Evolutionary conservation across 768 basidiomycete genomes (phyloP).

Genomic region (Amanita rimosa): DNA sequence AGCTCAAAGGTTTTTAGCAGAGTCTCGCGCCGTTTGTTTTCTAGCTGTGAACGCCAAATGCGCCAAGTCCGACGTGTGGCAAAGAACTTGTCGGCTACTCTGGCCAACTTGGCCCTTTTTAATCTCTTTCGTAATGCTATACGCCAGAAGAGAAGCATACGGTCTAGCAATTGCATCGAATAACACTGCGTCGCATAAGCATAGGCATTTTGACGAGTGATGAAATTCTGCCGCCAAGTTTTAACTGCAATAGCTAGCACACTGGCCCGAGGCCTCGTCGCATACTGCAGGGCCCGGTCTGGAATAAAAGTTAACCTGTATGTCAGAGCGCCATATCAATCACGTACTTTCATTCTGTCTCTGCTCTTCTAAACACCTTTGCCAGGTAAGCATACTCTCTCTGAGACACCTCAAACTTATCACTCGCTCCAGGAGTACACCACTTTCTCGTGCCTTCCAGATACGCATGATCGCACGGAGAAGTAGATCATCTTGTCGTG

Average conservation of each 20-base stretch:
- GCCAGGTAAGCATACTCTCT: slow-evolving; percentile 41
- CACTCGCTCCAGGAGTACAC: slow-evolving; percentile 43
- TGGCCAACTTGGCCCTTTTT: slow-evolving; percentile 42
- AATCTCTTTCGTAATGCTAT: slow-evolving; percentile 36
- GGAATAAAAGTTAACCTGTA: background rate
- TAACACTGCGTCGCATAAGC: slow-evolving; percentile 41
- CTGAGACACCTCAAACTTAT: slow-evolving; percentile 33
- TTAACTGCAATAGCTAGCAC: slow-evolving; percentile 23
- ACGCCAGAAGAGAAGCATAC: slow-evolving; percentile 43
- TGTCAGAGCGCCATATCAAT: background rate
- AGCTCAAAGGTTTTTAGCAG: slow-evolving; percentile 33
- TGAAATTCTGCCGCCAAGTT: slow-evolving; percentile 33
- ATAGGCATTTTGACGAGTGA: slow-evolving; percentile 33
- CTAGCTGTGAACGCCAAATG: slow-evolving; percentile 34
- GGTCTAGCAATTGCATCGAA: slow-evolving; percentile 25
- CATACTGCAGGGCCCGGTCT: slow-evolving; percentile 44
- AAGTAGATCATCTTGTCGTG: slow-evolving; percentile 46
- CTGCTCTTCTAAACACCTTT: slow-evolving; percentile 26
- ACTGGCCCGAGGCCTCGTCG: slow-evolving; percentile 30
- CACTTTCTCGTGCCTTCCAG: slow-evolving; percentile 62
- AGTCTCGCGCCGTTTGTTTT: slow-evolving; percentile 30
- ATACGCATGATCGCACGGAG: slow-evolving; percentile 48
- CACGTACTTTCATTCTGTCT: slow-evolving; percentile 34
- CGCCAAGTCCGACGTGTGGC: slow-evolving; percentile 34
- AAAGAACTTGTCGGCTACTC: slow-evolving; percentile 40